Conservation (phyloP, 768 basidiomycete species). For the Vishniacozyma victoriae region DNA sequence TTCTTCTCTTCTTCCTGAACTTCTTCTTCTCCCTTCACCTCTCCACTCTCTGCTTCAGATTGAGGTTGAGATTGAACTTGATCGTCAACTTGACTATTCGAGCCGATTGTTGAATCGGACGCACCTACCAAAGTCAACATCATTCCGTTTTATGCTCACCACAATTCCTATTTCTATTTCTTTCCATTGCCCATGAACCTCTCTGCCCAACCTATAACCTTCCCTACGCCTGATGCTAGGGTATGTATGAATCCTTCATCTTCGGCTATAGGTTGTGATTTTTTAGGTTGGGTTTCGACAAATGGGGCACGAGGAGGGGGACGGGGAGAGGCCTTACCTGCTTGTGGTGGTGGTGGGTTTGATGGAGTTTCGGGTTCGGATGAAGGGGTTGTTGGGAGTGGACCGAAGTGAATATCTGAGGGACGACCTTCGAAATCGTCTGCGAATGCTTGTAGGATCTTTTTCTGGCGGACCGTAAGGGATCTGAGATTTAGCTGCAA, state of each 20-base stretch:
- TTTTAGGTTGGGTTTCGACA: conserved; percentile 5
- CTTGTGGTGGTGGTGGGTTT: neutral
- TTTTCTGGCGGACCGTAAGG: conserved; percentile 73
- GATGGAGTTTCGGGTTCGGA: neutral
- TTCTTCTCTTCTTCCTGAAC: conserved; percentile 26
- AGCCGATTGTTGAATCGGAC: neutral
- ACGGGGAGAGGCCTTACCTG: conserved; percentile 1
- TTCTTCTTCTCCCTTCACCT: neutral
- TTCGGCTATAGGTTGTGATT: neutral
- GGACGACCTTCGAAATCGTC: conserved; percentile 79
- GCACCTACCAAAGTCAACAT: neutral
- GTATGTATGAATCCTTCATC: conserved; percentile 7
- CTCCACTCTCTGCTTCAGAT: neutral
- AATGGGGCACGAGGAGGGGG: conserved; percentile 1
- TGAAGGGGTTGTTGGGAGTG: conserved; percentile 7
- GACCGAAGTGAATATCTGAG: conserved; percentile 31
- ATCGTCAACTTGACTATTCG: neutral
- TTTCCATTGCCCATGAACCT: conserved; percentile 13
- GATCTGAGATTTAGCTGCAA: conserved; percentile 54
- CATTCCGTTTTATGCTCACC: neutral
- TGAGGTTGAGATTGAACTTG: too few relatives aligned
- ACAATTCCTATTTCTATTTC: neutral
- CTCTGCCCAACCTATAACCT: conserved; percentile 29
- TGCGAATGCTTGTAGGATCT: conserved; percentile 81
- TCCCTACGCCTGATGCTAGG: conserved; percentile 26